Conservation (phyloP, 1,139 yeast species). For the Wickerhamomyces sp. region DNA sequence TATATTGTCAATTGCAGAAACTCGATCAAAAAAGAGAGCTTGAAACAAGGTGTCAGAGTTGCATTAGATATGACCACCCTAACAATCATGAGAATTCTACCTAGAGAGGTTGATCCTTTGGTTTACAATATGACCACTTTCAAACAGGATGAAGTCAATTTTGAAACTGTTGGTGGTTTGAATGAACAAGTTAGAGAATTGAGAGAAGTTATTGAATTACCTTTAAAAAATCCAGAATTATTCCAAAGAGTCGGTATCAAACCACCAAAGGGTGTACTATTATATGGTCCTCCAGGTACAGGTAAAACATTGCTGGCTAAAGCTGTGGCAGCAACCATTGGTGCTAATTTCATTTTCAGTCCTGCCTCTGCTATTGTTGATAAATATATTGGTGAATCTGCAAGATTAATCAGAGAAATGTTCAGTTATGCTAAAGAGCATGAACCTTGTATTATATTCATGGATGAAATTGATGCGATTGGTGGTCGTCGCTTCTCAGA, state of each 20-base stretch:
- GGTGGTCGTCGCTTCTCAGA: slow-evolving; percentile 98
- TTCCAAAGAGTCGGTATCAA: slow-evolving; percentile 94
- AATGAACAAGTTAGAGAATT: slow-evolving; percentile 94
- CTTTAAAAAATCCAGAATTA: slow-evolving; percentile 94
- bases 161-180: slow-evolving; percentile 95
- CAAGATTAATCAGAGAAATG: slow-evolving; percentile 96
- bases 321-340: slow-evolving; percentile 98
- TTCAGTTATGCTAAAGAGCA: slow-evolving; percentile 97
- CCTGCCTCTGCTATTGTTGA: slow-evolving; percentile 99
- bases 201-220: slow-evolving; percentile 96
- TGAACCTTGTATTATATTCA: slow-evolving; percentile 96
- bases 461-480: slow-evolving; percentile 99
- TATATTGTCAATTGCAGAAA: slow-evolving; percentile 97
- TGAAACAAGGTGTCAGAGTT: slow-evolving; percentile 93
- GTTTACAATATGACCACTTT: slow-evolving; percentile 98
- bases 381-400: slow-evolving; percentile 97
- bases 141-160: slow-evolving; percentile 94
- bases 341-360: slow-evolving; percentile 94
- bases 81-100: slow-evolving; percentile 95
- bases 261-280: slow-evolving; percentile 95
- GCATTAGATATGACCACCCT: slow-evolving; percentile 97
- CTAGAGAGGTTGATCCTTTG: slow-evolving; percentile 97
- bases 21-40: slow-evolving; percentile 75
- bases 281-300: slow-evolving; percentile 99
- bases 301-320: slow-evolving; percentile 95